Evolutionary conservation across 2,329 filamentous ascomycete species (phyloP).

Genomic region (Periconia sp.): DNA sequence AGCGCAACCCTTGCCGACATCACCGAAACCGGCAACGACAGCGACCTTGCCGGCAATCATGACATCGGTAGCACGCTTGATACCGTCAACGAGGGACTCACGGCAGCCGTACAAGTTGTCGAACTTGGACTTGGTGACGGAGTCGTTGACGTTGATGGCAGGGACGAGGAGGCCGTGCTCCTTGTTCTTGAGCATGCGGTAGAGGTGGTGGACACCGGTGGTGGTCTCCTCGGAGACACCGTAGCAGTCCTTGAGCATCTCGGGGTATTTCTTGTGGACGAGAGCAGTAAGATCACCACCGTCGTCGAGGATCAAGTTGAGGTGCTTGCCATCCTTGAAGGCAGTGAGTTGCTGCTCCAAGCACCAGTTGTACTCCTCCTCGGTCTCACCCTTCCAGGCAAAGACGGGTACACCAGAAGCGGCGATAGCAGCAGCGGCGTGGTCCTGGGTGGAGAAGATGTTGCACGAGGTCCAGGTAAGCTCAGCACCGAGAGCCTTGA

Average conservation of each 20-base stretch:
- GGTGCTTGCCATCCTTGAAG: slow-evolving; percentile 95
- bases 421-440: slow-evolving; percentile 96
- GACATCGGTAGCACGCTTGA: slow-evolving; percentile 99
- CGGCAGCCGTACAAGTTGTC: slow-evolving; percentile 99
- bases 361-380: slow-evolving; percentile 99
- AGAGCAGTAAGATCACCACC: slow-evolving; percentile 96
- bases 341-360: slow-evolving; percentile 95
- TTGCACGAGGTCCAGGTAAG: slow-evolving; percentile 99
- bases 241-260: slow-evolving; percentile 97
- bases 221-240: slow-evolving; percentile 99
- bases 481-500: slow-evolving; percentile 91
- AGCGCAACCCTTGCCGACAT: slow-evolving; percentile 98
- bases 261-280: slow-evolving; percentile 97
- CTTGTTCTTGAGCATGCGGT: slow-evolving; percentile 85
- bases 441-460: slow-evolving; percentile 99
- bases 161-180: slow-evolving; percentile 78
- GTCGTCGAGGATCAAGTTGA: slow-evolving; percentile 99
- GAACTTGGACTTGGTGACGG: slow-evolving; percentile 99
- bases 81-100: slow-evolving; percentile 97
- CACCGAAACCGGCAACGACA: slow-evolving; percentile 96
- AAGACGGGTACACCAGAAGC: slow-evolving; percentile 88
- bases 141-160: slow-evolving; percentile 98
- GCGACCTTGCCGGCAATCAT: slow-evolving; percentile 99
- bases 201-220: slow-evolving; percentile 98
- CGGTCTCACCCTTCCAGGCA: slow-evolving; percentile 88